Percentiles rank a stretch among this genome's conserved stretches.
These are phyloP conservation scores for Cardamine resedifolia DNA, from an alignment of 345 rosid genomes.

Conservation along the genomic window DNA sequence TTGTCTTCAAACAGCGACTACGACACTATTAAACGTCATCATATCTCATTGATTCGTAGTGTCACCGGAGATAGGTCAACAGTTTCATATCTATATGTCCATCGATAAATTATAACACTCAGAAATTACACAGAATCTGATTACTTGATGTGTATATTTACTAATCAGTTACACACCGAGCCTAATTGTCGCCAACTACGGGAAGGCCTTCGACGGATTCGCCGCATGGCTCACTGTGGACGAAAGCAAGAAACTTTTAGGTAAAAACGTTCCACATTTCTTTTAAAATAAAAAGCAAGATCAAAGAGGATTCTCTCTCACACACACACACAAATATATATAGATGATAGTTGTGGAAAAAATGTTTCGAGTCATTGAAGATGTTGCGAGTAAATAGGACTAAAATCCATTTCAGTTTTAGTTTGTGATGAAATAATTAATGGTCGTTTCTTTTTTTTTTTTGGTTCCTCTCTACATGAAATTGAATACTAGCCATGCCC, in stretches of 20 bases:
- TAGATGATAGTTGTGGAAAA: background rate
- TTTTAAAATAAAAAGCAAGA: no score
- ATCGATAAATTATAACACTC: no score
- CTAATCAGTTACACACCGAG: conserved; percentile 19
- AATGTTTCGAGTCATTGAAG: background rate
- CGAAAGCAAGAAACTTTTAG: conserved; percentile 25
- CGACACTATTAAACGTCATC: background rate
- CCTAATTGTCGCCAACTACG: conserved; percentile 12
- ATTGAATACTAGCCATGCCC: conserved; percentile 22
- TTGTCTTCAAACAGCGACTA: conserved; percentile 10
- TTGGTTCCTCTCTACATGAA: background rate
- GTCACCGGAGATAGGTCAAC: conserved; percentile 12
- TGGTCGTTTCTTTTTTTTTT: background rate
- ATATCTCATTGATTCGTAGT: conserved; percentile 19
- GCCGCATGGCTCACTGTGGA: conserved; percentile 33
- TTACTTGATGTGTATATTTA: background rate
- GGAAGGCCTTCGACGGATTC: conserved; percentile 20
- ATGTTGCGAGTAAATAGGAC: background rate
- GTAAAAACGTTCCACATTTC: background rate
- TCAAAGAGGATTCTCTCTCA: no score
- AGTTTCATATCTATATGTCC: background rate
- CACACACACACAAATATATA: no score
- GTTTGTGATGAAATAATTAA: background rate
- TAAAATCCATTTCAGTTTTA: background rate
- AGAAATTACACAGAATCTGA: background rate